Base-by-base conservation (phyloP, 2,329 filamentous ascomycete species). In the Aspergillus japonicus region DNA sequence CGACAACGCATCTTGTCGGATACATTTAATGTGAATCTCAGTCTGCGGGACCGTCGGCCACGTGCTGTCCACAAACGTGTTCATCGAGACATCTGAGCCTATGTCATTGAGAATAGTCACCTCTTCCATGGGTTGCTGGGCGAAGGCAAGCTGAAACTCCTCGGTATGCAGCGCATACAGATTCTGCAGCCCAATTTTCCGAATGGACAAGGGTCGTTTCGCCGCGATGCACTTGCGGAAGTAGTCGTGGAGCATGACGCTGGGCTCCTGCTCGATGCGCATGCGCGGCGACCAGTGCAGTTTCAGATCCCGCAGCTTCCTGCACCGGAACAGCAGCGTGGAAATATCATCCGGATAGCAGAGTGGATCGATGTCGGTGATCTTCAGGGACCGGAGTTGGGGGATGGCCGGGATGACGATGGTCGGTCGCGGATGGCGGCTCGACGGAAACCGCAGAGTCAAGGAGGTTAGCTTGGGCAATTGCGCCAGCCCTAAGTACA, bases 311-410 rank as follows among this genome's bases (percentile, higher is more conserved):
- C 80, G 75, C 4, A 88, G 73, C 55, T 83, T 83, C 62, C 78
- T 81, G 4, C 83, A 82, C n/a, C 80, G 76, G 14, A 79, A 71
- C 6, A 88, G 71, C 14, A 88, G 72, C 23, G 82, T 75, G 14
- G 84, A 84, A 8, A 88, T 81, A 64, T 87, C 85, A 70, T 88
- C 86, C 0, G 84, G 84, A 65, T 87, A 86, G 72, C 85, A 88
- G 10, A 88, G 76, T 1, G 86, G 86, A 58, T 88, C 86, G 55
- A 87, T 85, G 63, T 87, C 80, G 60, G 82, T 82, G 29, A 85
- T 77, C 55, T 82, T 81, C 39, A 88, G 75, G 4, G 74, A 76
- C 35, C 75, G 76, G 24, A 88, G 75, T 62, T 82, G 83, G 7
- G 83, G 81, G 66, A 88, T 80, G 0, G 83, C 76, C 2, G 85